A percentile compares a stretch with the other conserved stretches of the same genome.
These are phyloP conservation scores for Eucalyptus marginata DNA, from an alignment of 345 rosid species.

Conservation along the genomic window DNA sequence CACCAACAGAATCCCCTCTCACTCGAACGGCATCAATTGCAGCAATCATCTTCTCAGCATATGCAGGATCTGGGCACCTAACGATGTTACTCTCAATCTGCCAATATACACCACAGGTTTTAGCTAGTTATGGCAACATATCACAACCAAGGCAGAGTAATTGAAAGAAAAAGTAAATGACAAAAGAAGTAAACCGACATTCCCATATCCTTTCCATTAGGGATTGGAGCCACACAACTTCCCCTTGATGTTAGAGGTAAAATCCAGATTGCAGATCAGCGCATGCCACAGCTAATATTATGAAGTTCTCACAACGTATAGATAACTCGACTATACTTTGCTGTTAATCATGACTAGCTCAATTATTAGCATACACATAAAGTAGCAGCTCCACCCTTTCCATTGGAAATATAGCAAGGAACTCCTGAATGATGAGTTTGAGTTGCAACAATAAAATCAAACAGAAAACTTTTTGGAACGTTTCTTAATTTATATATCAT, in stretches of 20 bases:
- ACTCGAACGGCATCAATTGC: conserved; percentile 80
- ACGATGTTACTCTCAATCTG: conserved; percentile 94
- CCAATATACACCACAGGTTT: neutral
- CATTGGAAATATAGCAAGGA: neutral
- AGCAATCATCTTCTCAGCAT: conserved; percentile 96
- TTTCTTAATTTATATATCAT: neutral
- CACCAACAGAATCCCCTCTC: conserved; percentile 91
- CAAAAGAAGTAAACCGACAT: neutral
- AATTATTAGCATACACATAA: neutral
- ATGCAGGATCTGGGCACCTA: conserved; percentile 93
- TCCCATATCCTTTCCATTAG: neutral
- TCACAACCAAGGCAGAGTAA: neutral
- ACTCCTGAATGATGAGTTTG: neutral
- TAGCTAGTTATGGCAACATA: neutral
- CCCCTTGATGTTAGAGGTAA: neutral
- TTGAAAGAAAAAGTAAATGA: neutral
- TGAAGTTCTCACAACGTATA: neutral
- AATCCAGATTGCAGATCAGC: neutral
- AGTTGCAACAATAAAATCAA: neutral
- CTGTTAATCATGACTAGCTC: neutral
- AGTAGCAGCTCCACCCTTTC: neutral
- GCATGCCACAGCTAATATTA: neutral
- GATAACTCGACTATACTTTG: neutral
- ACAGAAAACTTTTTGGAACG: neutral
- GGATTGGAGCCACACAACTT: neutral